Evolutionary conservation across 208 protist species (phyloP), one percentile per base, ranked within the genome.

Genomic region (Acanthamoeba royreba): DNA sequence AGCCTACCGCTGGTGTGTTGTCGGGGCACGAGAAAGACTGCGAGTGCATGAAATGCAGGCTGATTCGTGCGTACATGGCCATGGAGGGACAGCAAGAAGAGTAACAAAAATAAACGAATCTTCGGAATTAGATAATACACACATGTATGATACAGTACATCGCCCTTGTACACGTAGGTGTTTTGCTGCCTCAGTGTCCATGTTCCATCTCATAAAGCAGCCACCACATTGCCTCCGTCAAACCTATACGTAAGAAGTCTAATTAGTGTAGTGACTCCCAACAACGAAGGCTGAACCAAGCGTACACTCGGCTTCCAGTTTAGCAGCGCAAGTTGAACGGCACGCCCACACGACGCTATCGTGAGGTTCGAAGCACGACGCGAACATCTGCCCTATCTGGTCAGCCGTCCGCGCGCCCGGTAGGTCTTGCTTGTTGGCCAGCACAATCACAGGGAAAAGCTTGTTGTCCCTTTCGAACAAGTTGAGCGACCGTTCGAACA

Each of bases 391-490:
- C 1, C 25, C 35, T 43, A 86, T 43, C 19, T 86, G 28, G 40
- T 46, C 40, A 25, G 74, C 74, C 40, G 28, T 46, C 13, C 40
- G 74, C 4, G 74, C 28, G 7, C 43, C n/a, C 2, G 74, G 40
- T 2, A 86, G 74, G 17, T 86, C 74, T 43, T 86, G 74, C 45
- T 86, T 86, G 74, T 86, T 86, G 40, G 74, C 74, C 33, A 86
- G 35, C 40, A 86, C 5, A 11, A 86, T 31, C 40, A 86, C 74
- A 15, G 74, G 74, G 45, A 86, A 86, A 2, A 33, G 63, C 63
- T 38, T 74, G 31, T 74, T 74, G 31, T 74, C 63, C 63, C 63
- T 43, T 25, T 74, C 63, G 13, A 74, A 74, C 33, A 74, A 38
- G 63, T 74, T 74, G n/a, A 74, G 63, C 63, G 63, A 74, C 19